Base-by-base conservation (phyloP, 2,329 filamentous ascomycete genomes). In the Colletotrichum truncatum region DNA sequence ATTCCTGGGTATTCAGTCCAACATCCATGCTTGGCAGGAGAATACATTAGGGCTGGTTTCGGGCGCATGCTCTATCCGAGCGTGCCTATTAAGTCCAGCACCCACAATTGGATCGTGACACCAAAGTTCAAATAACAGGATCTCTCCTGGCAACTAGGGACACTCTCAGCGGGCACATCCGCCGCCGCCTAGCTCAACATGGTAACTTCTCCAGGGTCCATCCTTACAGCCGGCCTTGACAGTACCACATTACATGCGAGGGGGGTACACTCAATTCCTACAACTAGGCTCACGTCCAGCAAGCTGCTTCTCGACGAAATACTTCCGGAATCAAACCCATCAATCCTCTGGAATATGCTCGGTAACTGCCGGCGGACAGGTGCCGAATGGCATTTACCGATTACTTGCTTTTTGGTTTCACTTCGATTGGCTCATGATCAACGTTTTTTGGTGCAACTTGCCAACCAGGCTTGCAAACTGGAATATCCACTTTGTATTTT, bases 361-460 rank as follows among this genome's bases (percentile, higher is more conserved):
- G 49, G 25, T 25, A 39, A 51, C 34, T 62, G 34, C 43, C 28
- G 57, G 34, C 11, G 10, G 23, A 41, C 21, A 41, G 26, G 26
- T 51, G 16, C 41, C 57, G n/a, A 56, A 51, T n/a, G 21, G 36
- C 21, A 49, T 16, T 43, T 51, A 14, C 36, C 11, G 10, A n/a
- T 26, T 62, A 49, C 62, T 62, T 62, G 41, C 62, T 55, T 62
- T 62, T 62, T 43, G n/a, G 43, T 38, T 63, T 55, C 63, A 39
- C 32, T 36, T 30, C 48, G 36, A 53, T 26, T 45, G 30, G 32
- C 32, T 10, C 23, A 21, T 34, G 16, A 14, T 36, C 32, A 32
- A 18, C 39, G 9, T 16, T 38, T 34, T 55, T 18, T 46, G 30
- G n/a, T n/a, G n/a, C n/a, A n/a, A 48, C 41, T 36, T 57, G 41